Evolutionary conservation across 352 stramenopile species (phyloP), one percentile per base, ranked within the genome.

Genomic region (Elongisporangium senticosum): DNA sequence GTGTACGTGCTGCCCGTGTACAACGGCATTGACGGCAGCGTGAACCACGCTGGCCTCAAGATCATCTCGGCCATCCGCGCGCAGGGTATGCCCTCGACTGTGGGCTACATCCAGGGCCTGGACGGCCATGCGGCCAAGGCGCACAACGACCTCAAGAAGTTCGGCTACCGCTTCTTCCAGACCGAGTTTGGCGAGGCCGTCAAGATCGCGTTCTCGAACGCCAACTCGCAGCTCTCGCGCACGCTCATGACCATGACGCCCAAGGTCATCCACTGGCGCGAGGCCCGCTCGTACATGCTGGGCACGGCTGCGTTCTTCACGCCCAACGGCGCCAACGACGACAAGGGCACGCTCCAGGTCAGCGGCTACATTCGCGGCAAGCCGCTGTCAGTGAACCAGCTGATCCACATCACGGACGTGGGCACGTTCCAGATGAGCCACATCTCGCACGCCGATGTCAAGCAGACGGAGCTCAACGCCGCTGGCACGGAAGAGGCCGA

Each of bases 331-430:
- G 54, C 65, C 20, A 71, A 71, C 21, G 75, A 83, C 55, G 65
- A 74, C 26, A 72, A 79, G 26, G 68, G 84, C 23, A 78, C 89
- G 62, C 71, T 98, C 2, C 71, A 87, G 57, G 65, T 99, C 13
- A 96, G 88, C 53, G 97, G 97, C 56, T 99, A 98, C 76, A 70
- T 99, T 57, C 92, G 96, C 14, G 97, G 95, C 43, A 90, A 89
- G 59, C 95, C 96, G 3, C 77, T 99, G 58, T 91, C 91, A 58
- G 90, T 97, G 33, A 98, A 99, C 71, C 83, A 98, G 56, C 78
- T 99, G 13, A 77, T 99, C 33, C 97, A 99, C 72, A 83, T 99
- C 40, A 95, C 95, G 15, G 94, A 98, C 65, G 77, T 98, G 17
- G 97, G 97, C 6, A 98, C 96, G 33, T 98, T 96, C 72, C 79